Evolutionary conservation across 2,329 filamentous ascomycete genomes (phyloP).

Genomic region (Zymoseptoria crescenta): DNA sequence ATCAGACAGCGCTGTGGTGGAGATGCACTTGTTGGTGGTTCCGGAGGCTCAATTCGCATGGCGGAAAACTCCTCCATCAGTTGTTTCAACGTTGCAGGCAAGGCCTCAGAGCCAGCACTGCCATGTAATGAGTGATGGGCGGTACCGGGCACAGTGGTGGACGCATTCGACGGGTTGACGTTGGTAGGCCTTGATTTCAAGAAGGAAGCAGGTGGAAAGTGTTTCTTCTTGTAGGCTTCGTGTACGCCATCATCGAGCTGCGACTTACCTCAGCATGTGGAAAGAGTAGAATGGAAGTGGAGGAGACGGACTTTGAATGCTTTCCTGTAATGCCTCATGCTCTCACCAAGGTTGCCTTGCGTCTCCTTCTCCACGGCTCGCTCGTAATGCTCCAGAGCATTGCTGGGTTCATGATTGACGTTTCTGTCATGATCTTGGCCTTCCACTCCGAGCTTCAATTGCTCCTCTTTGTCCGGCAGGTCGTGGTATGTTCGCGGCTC

Average conservation of each 20-base stretch:
- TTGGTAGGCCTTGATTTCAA: constrained; percentile 40
- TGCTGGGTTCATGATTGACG: constrained; percentile 48
- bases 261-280: constrained; percentile 25
- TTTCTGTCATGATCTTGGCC: constrained; percentile 34
- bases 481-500: constrained; percentile 38
- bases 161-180: constrained; percentile 36
- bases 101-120: constrained; percentile 29
- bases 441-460: constrained; percentile 32
- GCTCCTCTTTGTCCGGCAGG: constrained; percentile 40
- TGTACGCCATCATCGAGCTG: constrained; percentile 81
- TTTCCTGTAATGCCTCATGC: constrained; percentile 76
- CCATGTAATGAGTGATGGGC: constrained; percentile 48
- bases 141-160: constrained; percentile 45
- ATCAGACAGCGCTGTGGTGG: constrained; percentile 74
- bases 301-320: constrained; percentile 64
- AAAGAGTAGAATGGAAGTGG: background rate
- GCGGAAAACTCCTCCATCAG: constrained; percentile 69
- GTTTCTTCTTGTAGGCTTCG: constrained; percentile 78
- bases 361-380: constrained; percentile 81
- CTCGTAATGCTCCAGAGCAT: constrained; percentile 89
- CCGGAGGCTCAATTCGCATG: constrained; percentile 59
- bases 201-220: constrained; percentile 62
- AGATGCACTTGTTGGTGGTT: constrained; percentile 63
- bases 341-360: constrained; percentile 80
- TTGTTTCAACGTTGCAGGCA: constrained; percentile 50